These are phyloP conservation scores for Vaccinium myrtillus DNA, from an alignment of 148 eudicot genomes.

Conservation along the genomic window DNA sequence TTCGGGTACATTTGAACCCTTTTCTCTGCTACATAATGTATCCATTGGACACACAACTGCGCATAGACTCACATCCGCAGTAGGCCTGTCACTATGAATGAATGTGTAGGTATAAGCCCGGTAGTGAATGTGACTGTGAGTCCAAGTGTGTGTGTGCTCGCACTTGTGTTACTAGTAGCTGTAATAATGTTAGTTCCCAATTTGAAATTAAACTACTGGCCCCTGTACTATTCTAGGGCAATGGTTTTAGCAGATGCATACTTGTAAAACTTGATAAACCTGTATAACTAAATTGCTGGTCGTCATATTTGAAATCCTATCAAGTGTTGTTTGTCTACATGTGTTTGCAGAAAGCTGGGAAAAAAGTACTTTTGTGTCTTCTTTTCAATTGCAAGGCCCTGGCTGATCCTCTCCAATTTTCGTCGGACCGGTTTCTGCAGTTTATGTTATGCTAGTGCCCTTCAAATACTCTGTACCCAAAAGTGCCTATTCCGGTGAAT, in stretches of 20 bases:
- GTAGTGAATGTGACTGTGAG: not conserved
- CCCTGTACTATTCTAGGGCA: not conserved
- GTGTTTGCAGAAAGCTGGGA: not conserved
- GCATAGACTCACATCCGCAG: not conserved
- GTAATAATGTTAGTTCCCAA: not conserved
- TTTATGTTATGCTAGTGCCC: not conserved
- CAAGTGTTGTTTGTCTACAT: not conserved
- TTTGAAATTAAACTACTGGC: not conserved
- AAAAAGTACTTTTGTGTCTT: constrained; percentile 7
- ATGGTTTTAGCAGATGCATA: not conserved
- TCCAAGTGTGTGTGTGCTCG: not conserved
- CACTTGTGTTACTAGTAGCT: not conserved
- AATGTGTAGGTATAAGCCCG: not conserved
- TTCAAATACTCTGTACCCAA: not conserved
- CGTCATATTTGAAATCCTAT: not conserved
- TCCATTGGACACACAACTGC: not conserved
- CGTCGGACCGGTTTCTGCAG: not conserved
- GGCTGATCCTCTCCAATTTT: not conserved
- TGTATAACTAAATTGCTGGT: not conserved
- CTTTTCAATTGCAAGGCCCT: not conserved
- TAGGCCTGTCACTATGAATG: not conserved
- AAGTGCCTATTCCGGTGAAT: not conserved
- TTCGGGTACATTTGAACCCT: not conserved
- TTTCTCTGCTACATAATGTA: not conserved
- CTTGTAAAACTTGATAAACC: not conserved